These are phyloP conservation scores for Fabrea salina DNA, from an alignment of 169 alveolate genomes.

Conservation along the genomic window DNA sequence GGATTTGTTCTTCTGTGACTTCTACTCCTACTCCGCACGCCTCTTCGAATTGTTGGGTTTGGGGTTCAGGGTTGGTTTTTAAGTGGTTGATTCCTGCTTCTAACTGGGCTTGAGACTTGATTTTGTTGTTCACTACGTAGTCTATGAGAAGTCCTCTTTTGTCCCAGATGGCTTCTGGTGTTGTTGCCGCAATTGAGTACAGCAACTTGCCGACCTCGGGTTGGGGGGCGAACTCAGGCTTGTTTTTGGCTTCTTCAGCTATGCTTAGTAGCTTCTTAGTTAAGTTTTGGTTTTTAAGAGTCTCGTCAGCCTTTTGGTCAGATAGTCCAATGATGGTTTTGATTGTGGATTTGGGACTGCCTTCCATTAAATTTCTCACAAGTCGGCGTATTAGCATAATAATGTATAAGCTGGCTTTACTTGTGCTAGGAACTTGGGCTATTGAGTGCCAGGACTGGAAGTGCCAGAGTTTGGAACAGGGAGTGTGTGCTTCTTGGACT, in stretches of 20 bases:
- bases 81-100: constrained; percentile 66
- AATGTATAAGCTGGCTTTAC: too few species aligned
- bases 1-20: constrained; percentile 65
- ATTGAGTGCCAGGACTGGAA: too few species aligned
- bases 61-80: constrained; percentile 43
- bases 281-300: neutral
- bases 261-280: constrained; percentile 12
- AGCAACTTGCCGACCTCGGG: constrained; percentile 15
- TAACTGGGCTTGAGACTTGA: constrained; percentile 54
- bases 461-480: too few species aligned
- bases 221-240: neutral
- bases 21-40: constrained; percentile 73
- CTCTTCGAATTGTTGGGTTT: constrained; percentile 52
- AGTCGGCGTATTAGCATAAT: neutral
- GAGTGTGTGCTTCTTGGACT: too few species aligned
- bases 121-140: constrained; percentile 51
- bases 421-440: too few species aligned
- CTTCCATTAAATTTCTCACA: constrained; percentile 33
- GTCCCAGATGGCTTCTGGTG: neutral
- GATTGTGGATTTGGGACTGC: neutral
- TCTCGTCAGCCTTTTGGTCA: constrained; percentile 27
- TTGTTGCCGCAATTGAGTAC: neutral
- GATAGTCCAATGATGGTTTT: constrained; percentile 1
- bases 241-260: neutral
- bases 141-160: constrained; percentile 33